Evolutionary conservation across 805 yeast genomes (phyloP).

Genomic region (Candida gorgasii): DNA sequence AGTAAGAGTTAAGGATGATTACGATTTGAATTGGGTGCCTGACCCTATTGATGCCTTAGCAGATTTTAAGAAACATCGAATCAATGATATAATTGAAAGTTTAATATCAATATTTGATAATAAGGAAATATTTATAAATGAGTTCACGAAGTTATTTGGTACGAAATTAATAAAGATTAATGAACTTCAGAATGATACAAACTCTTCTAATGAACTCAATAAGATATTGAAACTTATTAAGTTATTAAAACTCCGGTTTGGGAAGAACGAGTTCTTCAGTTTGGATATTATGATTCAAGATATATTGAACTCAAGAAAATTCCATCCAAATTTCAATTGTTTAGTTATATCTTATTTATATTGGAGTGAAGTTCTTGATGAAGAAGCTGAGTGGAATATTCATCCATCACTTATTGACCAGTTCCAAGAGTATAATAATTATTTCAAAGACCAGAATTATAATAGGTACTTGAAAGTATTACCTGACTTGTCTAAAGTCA

Average conservation of each 20-base stretch:
- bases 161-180: constrained; percentile 45
- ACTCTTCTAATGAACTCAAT: constrained; percentile 26
- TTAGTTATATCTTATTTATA: constrained; percentile 72
- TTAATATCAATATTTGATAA: constrained; percentile 71
- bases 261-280: constrained; percentile 62
- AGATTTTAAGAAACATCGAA: constrained; percentile 64
- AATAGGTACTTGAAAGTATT: constrained; percentile 62
- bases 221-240: constrained; percentile 43
- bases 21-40: constrained; percentile 69
- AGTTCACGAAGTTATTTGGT: constrained; percentile 63
- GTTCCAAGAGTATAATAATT: constrained; percentile 44
- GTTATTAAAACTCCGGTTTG: constrained; percentile 62
- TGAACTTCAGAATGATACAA: neutral
- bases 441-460: constrained; percentile 46
- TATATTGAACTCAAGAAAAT: constrained; percentile 49
- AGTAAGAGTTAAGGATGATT: constrained; percentile 35
- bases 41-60: constrained; percentile 91
- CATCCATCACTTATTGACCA: constrained; percentile 48
- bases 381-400: constrained; percentile 38
- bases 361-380: constrained; percentile 51
- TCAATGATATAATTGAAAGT: constrained; percentile 69
- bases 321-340: constrained; percentile 38
- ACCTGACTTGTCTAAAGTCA: constrained; percentile 62
- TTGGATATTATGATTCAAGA: constrained; percentile 86
- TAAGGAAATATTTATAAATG: constrained; percentile 64